Evolutionary conservation across 2,329 filamentous ascomycete genomes (phyloP).

Genomic region (Tolypocladium endophyticum): DNA sequence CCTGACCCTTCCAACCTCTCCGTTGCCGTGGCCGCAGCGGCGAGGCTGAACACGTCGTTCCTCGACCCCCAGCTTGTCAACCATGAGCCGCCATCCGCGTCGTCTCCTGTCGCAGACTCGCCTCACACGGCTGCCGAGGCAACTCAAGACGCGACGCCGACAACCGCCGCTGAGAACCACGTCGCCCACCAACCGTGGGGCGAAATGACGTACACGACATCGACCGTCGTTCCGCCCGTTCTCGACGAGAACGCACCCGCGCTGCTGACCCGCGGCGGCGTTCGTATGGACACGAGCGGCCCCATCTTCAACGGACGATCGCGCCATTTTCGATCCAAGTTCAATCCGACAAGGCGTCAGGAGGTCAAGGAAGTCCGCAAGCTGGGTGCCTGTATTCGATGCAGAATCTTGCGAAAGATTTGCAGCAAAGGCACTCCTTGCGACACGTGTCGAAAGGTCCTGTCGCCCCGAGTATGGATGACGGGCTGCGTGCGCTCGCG

Average conservation of each 20-base stretch:
- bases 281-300: conserved; percentile 40
- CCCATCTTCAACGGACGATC: conserved; percentile 33
- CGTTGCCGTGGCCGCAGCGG: conserved; percentile 45
- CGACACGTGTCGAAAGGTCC: conserved; percentile 51
- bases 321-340: conserved; percentile 45
- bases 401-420: conserved; percentile 54
- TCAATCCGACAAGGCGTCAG: conserved; percentile 47
- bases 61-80: conserved; percentile 40
- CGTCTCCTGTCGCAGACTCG: conserved; percentile 13
- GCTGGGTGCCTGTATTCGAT: conserved; percentile 55
- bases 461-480: conserved; percentile 55
- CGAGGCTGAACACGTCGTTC: conserved; percentile 42
- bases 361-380: conserved; percentile 56
- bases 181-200: conserved; percentile 35
- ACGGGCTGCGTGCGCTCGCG: conserved; percentile 53
- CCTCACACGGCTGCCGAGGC: conserved; percentile 1
- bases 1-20: conserved; percentile 39
- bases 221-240: conserved; percentile 19
- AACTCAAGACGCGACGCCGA: conserved; percentile 8
- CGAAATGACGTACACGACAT: conserved; percentile 38
- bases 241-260: conserved; percentile 19
- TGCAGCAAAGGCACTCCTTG: conserved; percentile 56
- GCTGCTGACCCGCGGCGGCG: conserved; percentile 32
- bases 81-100: conserved; percentile 17
- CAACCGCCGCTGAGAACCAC: conserved; percentile 4